phyloP scores from a whole-genome alignment of 2,329 filamentous ascomycete species.

The Fusarium sulawesiense region DNA sequence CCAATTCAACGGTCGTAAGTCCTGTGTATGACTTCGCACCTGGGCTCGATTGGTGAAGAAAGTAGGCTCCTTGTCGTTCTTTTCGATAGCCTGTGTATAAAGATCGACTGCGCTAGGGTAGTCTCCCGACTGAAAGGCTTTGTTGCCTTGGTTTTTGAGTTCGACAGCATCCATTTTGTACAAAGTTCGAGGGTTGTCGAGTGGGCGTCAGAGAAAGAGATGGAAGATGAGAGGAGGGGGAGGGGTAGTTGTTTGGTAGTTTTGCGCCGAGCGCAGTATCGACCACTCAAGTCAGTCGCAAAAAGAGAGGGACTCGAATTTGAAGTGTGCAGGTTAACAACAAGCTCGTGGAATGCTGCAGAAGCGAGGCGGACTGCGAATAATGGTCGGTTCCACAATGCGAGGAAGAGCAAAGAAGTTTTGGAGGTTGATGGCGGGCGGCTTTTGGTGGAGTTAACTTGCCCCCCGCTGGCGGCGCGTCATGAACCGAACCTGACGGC shows the following conservation, averaged over 20 bases:
- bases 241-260: slow-evolving; percentile 24
- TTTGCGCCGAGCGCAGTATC: slow-evolving; percentile 42
- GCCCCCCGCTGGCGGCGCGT: slow-evolving; percentile 42
- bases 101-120: slow-evolving; percentile 84
- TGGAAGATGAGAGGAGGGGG: slow-evolving; percentile 24
- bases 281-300: slow-evolving; percentile 24
- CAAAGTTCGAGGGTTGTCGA: slow-evolving; percentile 48
- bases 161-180: slow-evolving; percentile 73
- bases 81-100: slow-evolving; percentile 88
- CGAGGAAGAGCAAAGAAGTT: slow-evolving; percentile 41
- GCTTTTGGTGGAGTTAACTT: slow-evolving; percentile 43
- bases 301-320: slow-evolving; percentile 6
- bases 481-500: slow-evolving; percentile 28
- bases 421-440: slow-evolving; percentile 34
- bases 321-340: not conserved
- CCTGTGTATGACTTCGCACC: slow-evolving; percentile 63
- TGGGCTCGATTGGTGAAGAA: slow-evolving; percentile 97
- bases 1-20: slow-evolving; percentile 25
- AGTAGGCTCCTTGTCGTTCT: slow-evolving; percentile 84
- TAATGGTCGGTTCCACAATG: slow-evolving; percentile 39
- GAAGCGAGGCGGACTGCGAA: slow-evolving; percentile 29
- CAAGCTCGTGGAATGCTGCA: slow-evolving; percentile 19
- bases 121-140: slow-evolving; percentile 88
- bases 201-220: slow-evolving; percentile 12
- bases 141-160: slow-evolving; percentile 94